Conservation (phyloP, 2,329 filamentous ascomycete genomes). For the Aspergillus sp. region DNA sequence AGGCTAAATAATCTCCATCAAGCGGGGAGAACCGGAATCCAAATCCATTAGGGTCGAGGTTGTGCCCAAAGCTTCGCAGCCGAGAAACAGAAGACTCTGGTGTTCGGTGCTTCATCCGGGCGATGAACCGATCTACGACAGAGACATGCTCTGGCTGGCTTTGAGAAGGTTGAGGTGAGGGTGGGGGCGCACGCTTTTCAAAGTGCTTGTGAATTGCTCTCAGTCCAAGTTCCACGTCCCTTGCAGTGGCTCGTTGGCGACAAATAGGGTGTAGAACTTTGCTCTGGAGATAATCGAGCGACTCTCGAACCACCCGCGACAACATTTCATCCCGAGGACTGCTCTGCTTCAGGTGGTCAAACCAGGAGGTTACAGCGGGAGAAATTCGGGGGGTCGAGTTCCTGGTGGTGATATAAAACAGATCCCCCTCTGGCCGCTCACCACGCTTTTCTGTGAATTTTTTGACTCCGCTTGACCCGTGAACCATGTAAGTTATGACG, state of each 20-base stretch:
- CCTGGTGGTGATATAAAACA: slow-evolving; percentile 15
- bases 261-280: slow-evolving; percentile 25
- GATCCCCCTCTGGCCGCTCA: slow-evolving; percentile 21
- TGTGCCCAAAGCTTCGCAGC: background rate
- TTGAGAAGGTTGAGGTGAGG: background rate
- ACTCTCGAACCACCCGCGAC: slow-evolving; percentile 22
- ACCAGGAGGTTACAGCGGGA: slow-evolving; percentile 15
- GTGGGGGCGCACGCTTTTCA: background rate
- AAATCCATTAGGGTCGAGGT: background rate
- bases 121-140: background rate
- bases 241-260: slow-evolving; percentile 17
- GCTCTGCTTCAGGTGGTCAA: slow-evolving; percentile 10
- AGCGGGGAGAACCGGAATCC: slow-evolving; percentile 11
- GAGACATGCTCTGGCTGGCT: background rate
- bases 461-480: slow-evolving; percentile 28
- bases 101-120: background rate
- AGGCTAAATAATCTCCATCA: slow-evolving; percentile 9
- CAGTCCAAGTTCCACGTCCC: slow-evolving; percentile 21
- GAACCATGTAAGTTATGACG: slow-evolving; percentile 39
- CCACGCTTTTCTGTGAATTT: slow-evolving; percentile 20
- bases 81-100: background rate
- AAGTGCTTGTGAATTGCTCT: slow-evolving; percentile 11
- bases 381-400: slow-evolving; percentile 9
- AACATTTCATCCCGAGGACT: slow-evolving; percentile 15
- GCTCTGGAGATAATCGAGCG: slow-evolving; percentile 29